These are phyloP conservation scores for Lignosus rhinocerotis DNA, from an alignment of 1,284 basidiomycete species.

Conservation along the genomic window DNA sequence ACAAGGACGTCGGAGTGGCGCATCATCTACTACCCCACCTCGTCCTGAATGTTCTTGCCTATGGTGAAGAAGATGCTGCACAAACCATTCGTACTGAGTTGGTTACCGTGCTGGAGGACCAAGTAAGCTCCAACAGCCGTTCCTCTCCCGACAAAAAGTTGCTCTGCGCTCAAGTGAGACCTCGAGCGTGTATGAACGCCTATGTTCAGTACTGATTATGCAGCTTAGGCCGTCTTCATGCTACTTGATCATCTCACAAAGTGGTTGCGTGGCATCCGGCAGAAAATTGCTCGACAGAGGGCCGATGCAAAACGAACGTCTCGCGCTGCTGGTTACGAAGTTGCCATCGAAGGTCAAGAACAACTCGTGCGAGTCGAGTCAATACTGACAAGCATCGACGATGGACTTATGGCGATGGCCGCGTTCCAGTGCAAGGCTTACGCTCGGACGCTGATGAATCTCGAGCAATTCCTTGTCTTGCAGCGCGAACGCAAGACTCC, in stretches of 20 bases:
- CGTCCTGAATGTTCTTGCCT: slow-evolving; percentile 84
- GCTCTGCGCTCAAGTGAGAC: slow-evolving; percentile 84
- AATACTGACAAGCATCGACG: slow-evolving; percentile 81
- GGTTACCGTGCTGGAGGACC: slow-evolving; percentile 83
- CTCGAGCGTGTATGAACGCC: neutral
- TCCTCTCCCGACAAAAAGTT: slow-evolving; percentile 77
- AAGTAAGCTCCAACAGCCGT: slow-evolving; percentile 63
- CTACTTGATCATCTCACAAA: slow-evolving; percentile 94
- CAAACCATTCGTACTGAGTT: slow-evolving; percentile 79
- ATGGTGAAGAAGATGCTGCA: slow-evolving; percentile 64
- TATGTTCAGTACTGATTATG: neutral
- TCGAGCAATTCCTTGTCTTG: slow-evolving; percentile 78
- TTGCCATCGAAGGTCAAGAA: slow-evolving; percentile 45
- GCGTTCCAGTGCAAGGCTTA: slow-evolving; percentile 94
- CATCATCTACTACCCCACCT: slow-evolving; percentile 92
- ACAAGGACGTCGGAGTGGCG: slow-evolving; percentile 90
- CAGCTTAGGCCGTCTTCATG: slow-evolving; percentile 81
- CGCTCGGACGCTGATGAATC: slow-evolving; percentile 93
- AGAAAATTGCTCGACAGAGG: slow-evolving; percentile 54
- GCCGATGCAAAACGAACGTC: slow-evolving; percentile 45
- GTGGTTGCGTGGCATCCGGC: slow-evolving; percentile 77
- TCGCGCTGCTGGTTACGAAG: slow-evolving; percentile 37
- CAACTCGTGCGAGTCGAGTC: slow-evolving; percentile 75
- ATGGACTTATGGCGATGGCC: slow-evolving; percentile 89
- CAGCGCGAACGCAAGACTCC: slow-evolving; percentile 48